A percentile compares a stretch with the other conserved stretches of the same genome.
Evolutionary conservation across 139 green algal genomes (phyloP).

Genomic region (Ettlia oleoabundans): DNA sequence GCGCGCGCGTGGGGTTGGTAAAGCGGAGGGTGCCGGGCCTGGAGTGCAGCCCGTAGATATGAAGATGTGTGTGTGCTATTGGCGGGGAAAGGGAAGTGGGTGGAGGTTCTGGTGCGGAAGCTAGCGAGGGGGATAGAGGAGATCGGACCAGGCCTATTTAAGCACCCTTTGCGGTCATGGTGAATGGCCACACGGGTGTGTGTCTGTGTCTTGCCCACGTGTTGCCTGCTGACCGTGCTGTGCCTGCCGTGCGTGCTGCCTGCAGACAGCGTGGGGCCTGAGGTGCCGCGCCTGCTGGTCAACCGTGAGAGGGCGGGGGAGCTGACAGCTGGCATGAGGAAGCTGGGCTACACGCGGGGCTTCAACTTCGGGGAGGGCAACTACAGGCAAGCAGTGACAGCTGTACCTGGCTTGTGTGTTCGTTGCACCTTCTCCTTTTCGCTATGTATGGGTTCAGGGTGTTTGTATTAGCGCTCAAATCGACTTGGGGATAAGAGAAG

Average conservation of each 20-base stretch:
- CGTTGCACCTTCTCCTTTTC: background rate
- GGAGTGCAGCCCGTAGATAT: no score
- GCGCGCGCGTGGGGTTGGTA: background rate
- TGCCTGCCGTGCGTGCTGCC: background rate
- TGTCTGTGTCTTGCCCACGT: background rate
- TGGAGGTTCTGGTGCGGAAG: no score
- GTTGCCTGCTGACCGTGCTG: background rate
- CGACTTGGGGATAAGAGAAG: no score
- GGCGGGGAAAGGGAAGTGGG: no score
- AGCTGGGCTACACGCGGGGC: conserved; percentile 32
- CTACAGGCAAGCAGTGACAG: conserved; percentile 12
- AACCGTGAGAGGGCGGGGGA: conserved; percentile 81
- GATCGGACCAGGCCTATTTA: no score
- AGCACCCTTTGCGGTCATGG: no score
- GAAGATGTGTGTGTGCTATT: no score
- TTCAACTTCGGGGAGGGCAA: conserved; percentile 63
- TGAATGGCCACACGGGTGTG: no score
- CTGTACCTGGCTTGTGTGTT: background rate
- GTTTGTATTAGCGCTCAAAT: no score
- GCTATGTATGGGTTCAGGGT: no score
- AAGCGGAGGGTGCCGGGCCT: background rate
- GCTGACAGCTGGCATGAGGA: background rate
- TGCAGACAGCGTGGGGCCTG: conserved; percentile 54
- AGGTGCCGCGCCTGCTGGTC: conserved; percentile 75
- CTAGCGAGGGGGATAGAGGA: no score